Evolutionary conservation across 1,284 basidiomycete species (phyloP).

Genomic region (Coniophora puteana): DNA sequence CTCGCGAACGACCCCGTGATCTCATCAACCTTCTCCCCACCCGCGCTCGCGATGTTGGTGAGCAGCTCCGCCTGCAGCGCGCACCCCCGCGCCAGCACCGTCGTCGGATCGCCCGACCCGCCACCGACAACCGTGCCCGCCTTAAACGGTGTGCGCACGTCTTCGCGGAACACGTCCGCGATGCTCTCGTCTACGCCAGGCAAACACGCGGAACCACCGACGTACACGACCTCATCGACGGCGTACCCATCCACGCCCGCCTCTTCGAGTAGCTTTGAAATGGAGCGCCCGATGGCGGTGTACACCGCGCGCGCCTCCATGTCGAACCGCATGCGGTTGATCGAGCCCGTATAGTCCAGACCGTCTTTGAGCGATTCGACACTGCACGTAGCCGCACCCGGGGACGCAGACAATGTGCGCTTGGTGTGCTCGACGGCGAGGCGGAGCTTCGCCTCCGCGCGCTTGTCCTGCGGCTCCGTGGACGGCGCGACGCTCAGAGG

Average conservation of each 20-base stretch:
- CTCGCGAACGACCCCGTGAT: conserved; percentile 50
- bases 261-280: conserved; percentile 58
- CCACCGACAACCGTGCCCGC: conserved; percentile 66
- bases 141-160: conserved; percentile 60
- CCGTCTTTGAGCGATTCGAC: conserved; percentile 97
- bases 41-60: conserved; percentile 42
- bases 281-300: conserved; percentile 59
- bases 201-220: conserved; percentile 85
- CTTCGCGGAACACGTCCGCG: conserved; percentile 66
- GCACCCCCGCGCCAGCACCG: conserved; percentile 86
- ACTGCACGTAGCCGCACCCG: conserved; percentile 84
- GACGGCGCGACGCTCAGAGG: conserved; percentile 64
- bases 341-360: conserved; percentile 86
- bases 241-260: conserved; percentile 73
- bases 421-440: conserved; percentile 96
- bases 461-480: conserved; percentile 61
- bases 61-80: conserved; percentile 84
- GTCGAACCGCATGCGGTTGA: conserved; percentile 95
- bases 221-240: conserved; percentile 90
- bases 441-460: conserved; percentile 91
- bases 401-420: conserved; percentile 85
- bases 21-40: no score
- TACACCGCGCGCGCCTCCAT: conserved; percentile 80
- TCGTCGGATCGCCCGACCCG: conserved; percentile 79
- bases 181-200: conserved; percentile 83